Evolutionary conservation across 176 grass and related monocot species (phyloP).

Genomic region (Bothriochloa decipiens): DNA sequence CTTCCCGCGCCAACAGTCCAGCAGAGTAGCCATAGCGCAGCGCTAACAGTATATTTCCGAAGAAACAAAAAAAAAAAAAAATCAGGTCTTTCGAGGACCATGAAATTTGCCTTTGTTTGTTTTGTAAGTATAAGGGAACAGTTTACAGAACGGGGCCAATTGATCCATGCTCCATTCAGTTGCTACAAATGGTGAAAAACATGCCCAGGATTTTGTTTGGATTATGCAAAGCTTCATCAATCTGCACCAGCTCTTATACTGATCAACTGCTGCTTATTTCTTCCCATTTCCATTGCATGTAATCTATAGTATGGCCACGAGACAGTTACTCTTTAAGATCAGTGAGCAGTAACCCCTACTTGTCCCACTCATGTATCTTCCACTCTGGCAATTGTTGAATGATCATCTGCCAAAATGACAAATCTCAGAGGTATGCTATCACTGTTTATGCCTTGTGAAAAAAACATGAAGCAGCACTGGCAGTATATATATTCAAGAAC

Average conservation of each 20-base stretch:
- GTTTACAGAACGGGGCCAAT: not conserved
- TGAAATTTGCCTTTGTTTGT: not conserved
- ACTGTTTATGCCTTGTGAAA: not conserved
- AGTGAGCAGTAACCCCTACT: not conserved
- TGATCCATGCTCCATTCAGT: not conserved
- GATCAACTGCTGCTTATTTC: not conserved
- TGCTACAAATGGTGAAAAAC: not conserved
- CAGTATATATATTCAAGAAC: not conserved
- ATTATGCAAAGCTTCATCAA: not conserved
- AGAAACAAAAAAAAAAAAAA: not conserved
- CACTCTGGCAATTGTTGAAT: conserved; percentile 94
- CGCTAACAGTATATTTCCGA: not conserved
- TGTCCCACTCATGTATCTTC: conserved; percentile 86
- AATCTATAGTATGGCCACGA: not conserved
- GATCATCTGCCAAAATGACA: conserved; percentile 55
- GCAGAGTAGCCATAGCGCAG: too few species aligned
- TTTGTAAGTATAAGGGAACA: not conserved
- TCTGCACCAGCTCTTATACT: conserved; percentile 19
- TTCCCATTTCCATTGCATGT: not conserved
- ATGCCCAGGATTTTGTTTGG: not conserved
- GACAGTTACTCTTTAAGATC: not conserved
- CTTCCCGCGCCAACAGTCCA: too few species aligned
- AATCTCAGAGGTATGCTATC: not conserved
- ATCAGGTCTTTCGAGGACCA: not conserved
- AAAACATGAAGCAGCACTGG: not conserved